Evolutionary conservation across 2,329 filamentous ascomycete genomes (phyloP).

Genomic region (Xylariales sp.): DNA sequence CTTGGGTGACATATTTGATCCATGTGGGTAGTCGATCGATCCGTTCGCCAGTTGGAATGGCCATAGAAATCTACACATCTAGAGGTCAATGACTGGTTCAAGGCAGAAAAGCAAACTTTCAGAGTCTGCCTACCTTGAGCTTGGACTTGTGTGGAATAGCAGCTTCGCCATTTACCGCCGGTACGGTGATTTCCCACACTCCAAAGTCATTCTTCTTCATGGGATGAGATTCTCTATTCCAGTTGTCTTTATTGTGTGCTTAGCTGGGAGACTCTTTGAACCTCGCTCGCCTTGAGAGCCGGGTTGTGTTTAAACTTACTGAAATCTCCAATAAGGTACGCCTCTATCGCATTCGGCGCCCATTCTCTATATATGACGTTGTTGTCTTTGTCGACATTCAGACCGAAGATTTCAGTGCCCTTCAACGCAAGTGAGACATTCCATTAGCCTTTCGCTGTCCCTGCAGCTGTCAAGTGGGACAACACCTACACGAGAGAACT

Average conservation of each 20-base stretch:
- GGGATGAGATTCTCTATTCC: constrained; percentile 76
- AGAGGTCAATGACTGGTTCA: too few species aligned
- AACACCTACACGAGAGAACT: constrained; percentile 72
- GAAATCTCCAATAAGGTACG: constrained; percentile 90
- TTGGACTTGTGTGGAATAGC: constrained; percentile 92
- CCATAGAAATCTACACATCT: constrained; percentile 82
- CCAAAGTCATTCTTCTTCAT: constrained; percentile 87
- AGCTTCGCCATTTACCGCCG: constrained; percentile 67
- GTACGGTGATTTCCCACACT: constrained; percentile 78
- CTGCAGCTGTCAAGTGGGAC: too few species aligned
- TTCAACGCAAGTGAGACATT: too few species aligned
- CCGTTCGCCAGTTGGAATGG: constrained; percentile 71
- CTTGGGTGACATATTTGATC: constrained; percentile 97
- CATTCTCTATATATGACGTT: constrained; percentile 93
- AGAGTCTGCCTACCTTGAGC: constrained; percentile 72
- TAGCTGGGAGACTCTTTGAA: too few species aligned
- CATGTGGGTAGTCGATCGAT: constrained; percentile 89
- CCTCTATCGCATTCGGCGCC: constrained; percentile 84
- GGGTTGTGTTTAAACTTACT: constrained; percentile 50
- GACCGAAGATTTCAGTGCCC: constrained; percentile 83
- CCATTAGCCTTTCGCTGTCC: too few species aligned
- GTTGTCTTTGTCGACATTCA: constrained; percentile 76
- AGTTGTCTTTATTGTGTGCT: constrained; percentile 67
- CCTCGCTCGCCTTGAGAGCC: too few species aligned
- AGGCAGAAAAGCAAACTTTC: too few species aligned